Base-by-base conservation (phyloP, 2,329 filamentous ascomycete genomes). In the Pestalotiopsis sp. region DNA sequence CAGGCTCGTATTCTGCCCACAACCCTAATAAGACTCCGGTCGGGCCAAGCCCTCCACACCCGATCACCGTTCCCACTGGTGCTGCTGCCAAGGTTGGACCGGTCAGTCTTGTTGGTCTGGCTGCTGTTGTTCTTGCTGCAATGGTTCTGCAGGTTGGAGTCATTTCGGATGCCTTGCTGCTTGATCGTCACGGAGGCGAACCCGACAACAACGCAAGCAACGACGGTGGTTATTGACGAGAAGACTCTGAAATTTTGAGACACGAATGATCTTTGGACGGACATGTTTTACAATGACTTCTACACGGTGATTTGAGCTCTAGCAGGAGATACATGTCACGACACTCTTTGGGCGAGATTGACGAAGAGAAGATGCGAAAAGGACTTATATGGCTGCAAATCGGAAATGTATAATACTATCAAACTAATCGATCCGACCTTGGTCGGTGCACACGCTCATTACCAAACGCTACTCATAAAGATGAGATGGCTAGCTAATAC, bases 41-140 rank as follows among this genome's bases (percentile, higher is more conserved):
- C 38, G 68, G 69, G 38, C 75, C 77, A 56, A 77, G 74, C 23
- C 72, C 69, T 52, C 72, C 70, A 23, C 68, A 73, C 17, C 69
- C 77, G 58, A 68, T 73, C 2, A 72, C 76, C 61, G 73, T 82
- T n/a, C 76, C 79, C 25, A 79, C 78, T 49, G 82, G 77, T 52
- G 83, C 77, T 25, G 82, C 80, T 61, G 78, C 75, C 68, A 81
- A 79, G 73, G 70, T 76, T 41, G 76, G 75, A 49, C 73, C 78
- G 36, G 65, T 80, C 27, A 80, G 80, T 31, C 79, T 80, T 67
- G 74, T 83, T 57, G 31, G 31, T 3, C 72, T 81, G 61, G 67
- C 82, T 40, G 83, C 78, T 57, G 83, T 36, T 36, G 31, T 79
- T 68, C 68, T 82, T 49, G 80, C 78, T 64, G 81, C 79, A 25